Conservation (phyloP, 306 rosid species). For the Quercus aquifolioides region DNA sequence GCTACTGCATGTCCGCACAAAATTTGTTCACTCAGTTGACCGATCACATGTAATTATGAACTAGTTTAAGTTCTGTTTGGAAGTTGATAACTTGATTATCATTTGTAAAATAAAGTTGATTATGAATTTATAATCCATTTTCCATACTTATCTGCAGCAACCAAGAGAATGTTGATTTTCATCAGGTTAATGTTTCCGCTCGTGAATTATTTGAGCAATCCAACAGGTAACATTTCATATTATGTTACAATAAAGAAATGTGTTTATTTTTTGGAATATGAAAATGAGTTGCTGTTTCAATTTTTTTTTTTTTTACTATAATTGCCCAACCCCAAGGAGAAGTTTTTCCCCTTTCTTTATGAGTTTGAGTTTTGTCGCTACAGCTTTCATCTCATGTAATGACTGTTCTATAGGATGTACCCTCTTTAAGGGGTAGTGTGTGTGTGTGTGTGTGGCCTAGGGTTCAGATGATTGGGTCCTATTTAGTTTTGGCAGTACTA, state of each 20-base stretch:
- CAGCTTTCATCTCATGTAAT: not conserved
- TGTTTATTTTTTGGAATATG: not conserved
- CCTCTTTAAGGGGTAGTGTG: not conserved
- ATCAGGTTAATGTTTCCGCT: constrained; percentile 2
- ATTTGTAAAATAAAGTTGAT: not conserved
- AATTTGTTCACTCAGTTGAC: constrained; percentile 10
- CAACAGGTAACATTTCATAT: constrained; percentile 6
- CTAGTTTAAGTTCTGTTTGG: not conserved
- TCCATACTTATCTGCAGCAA: constrained; percentile 5
- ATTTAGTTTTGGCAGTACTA: not conserved
- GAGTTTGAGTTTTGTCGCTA: too few relatives aligned
- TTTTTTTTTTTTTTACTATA: not conserved
- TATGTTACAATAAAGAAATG: not conserved
- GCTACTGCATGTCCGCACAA: not conserved
- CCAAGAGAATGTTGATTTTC: constrained; percentile 13
- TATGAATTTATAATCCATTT: not conserved
- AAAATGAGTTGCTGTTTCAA: not conserved
- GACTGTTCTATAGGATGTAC: not conserved
- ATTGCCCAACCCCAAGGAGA: not conserved
- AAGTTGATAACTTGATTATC: not conserved
- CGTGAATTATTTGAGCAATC: constrained; percentile 19
- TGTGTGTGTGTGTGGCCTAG: not conserved
- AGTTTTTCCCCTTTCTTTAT: too few relatives aligned
- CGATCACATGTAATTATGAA: constrained; percentile 4
- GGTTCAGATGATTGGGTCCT: not conserved